Evolutionary conservation across 2,329 filamentous ascomycete genomes (phyloP), one percentile per base, ranked within the genome.

Genomic region (Cercospora citrullina): DNA sequence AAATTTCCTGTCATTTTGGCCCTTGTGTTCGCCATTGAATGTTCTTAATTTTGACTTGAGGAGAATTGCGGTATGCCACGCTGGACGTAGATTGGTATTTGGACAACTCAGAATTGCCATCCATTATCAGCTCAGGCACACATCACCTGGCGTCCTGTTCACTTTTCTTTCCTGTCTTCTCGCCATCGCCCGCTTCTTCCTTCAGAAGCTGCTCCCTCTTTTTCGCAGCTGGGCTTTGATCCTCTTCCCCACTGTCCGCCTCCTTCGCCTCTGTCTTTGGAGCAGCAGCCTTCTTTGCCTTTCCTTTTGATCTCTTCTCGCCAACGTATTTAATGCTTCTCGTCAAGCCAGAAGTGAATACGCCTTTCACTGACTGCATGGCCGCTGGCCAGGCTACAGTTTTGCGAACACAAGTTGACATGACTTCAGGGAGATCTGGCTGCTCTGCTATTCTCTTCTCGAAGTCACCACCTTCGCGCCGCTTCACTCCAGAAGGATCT

Each of bases 341-440:
- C 6, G 83, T 77, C 16, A 91, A 78, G 0, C 95, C 96, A 0
- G 91, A 89, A 2, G 93, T 98, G 55, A 97, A 79, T 1, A 91
- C 79, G 1, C 93, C 90, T 81, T 99, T 99, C 70, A 94, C 77
- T 64, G 89, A 95, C 80, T 99, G 94, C 5, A 89, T 89, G 2
- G 92, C 93, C 75, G 93, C 95, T 0, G 95, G 94, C 95, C 95
- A 98, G 65, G 88, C 87, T 74, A 98, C 92, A 0, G 96, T 98
- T 77, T 91, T 91, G 76, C 89, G 90, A 76, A 99, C 94, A 48
- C 93, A 91, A 42, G 85, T 84, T 36, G 89, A 87, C 18, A 98
- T 88, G 72, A 90, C 89, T 28, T 87, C 82, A 51, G 85, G 85
- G n/a, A 98, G 82, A 72, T 91, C 87, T 21, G 85, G 83, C 45